phyloP scores from a whole-genome alignment of 2,329 filamentous ascomycete genomes.

The Byssoonygena ceratinophila region DNA sequence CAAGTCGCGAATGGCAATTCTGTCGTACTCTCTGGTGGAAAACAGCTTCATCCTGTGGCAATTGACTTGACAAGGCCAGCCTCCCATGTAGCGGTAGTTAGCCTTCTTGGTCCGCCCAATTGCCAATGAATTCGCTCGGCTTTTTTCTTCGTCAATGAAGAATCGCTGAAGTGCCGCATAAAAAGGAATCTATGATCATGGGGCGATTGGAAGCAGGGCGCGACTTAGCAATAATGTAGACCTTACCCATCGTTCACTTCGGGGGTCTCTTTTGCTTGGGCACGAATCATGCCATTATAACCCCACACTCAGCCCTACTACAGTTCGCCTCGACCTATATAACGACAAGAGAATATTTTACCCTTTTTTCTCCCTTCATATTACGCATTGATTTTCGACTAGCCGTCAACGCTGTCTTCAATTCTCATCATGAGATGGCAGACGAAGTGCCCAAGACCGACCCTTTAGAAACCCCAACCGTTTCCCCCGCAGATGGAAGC shows the following conservation, averaged over 20 bases:
- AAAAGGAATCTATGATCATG: constrained; percentile 7
- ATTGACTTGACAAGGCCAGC: neutral
- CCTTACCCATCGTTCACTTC: neutral
- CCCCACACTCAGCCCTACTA: constrained; percentile 12
- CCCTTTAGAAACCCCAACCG: neutral
- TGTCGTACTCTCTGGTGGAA: no score
- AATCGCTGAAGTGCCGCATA: constrained; percentile 5
- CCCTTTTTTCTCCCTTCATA: neutral
- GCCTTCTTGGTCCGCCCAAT: neutral
- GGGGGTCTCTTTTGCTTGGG: constrained; percentile 1
- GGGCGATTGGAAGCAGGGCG: neutral
- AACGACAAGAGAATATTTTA: neutral
- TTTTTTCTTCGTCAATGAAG: neutral
- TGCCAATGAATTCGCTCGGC: constrained; percentile 8
- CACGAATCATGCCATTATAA: neutral
- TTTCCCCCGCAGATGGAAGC: constrained; percentile 3
- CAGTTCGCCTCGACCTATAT: constrained; percentile 1
- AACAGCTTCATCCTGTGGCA: no score
- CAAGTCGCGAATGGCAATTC: neutral
- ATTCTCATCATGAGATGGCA: constrained; percentile 12
- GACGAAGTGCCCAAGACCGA: constrained; percentile 5
- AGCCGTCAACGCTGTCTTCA: neutral
- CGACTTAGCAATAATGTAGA: neutral
- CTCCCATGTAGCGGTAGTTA: neutral
- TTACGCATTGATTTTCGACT: neutral